Conservation (phyloP, 2,329 filamentous ascomycete species). For the Neodidymelliopsis sp. region DNA sequence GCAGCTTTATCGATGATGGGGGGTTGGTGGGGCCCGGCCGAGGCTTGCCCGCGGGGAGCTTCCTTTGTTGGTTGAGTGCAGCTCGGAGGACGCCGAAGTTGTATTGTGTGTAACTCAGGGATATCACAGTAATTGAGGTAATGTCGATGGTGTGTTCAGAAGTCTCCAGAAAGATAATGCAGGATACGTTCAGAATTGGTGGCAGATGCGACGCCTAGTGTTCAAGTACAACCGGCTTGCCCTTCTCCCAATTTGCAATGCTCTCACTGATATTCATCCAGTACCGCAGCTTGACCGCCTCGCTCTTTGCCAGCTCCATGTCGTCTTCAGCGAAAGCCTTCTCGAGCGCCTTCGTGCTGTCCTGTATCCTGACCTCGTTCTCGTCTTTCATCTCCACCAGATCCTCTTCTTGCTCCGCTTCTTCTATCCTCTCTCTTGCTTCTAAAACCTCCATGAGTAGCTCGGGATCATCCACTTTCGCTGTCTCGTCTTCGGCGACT, state of each 20-base stretch:
- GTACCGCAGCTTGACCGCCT: slow-evolving; percentile 82
- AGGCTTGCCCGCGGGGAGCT: slow-evolving; percentile 19
- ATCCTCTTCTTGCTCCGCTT: slow-evolving; percentile 66
- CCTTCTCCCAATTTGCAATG: slow-evolving; percentile 83
- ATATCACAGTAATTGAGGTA: neutral
- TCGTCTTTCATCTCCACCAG: slow-evolving; percentile 64
- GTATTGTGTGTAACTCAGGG: neutral
- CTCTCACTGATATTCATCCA: slow-evolving; percentile 89
- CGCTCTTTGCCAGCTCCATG: slow-evolving; percentile 69
- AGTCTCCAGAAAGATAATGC: neutral
- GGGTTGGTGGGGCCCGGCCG: slow-evolving; percentile 16
- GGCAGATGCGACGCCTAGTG: slow-evolving; percentile 51
- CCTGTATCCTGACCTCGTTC: slow-evolving; percentile 73
- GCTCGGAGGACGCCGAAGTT: slow-evolving; percentile 10
- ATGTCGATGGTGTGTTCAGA: neutral
- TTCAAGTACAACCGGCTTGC: slow-evolving; percentile 66
- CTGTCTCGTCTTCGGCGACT: slow-evolving; percentile 78
- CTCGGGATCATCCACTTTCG: slow-evolving; percentile 72
- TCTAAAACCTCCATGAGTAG: slow-evolving; percentile 83
- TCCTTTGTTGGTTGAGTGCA: slow-evolving; percentile 11
- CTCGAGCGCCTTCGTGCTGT: slow-evolving; percentile 69
- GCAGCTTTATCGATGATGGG: slow-evolving; percentile 24
- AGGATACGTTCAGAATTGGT: slow-evolving; percentile 6
- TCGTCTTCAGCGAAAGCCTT: slow-evolving; percentile 71
- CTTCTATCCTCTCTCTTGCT: slow-evolving; percentile 68